phyloP scores from a whole-genome alignment of 2,329 filamentous ascomycete genomes.

The Myriosclerotinia curreyana region DNA sequence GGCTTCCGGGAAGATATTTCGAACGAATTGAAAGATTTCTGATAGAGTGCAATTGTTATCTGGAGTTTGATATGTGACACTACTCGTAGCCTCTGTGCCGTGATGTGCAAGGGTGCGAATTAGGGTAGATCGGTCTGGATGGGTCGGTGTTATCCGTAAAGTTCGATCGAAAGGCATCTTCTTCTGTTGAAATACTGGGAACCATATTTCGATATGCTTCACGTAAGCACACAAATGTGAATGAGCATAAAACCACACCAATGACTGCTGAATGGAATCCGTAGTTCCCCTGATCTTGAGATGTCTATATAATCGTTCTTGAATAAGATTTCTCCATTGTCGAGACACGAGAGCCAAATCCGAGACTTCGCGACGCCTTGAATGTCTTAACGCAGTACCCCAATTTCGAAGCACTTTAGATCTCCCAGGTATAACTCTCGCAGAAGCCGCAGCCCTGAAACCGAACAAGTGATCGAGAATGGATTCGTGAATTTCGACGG shows the following conservation, averaged over 20 bases:
- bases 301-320: constrained; percentile 70
- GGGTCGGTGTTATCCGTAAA: constrained; percentile 32
- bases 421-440: constrained; percentile 53
- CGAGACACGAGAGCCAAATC: constrained; percentile 60
- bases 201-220: constrained; percentile 74
- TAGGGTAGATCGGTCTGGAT: constrained; percentile 32
- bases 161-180: constrained; percentile 33
- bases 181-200: constrained; percentile 61
- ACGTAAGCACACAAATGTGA: constrained; percentile 61
- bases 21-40: constrained; percentile 65
- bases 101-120: constrained; percentile 41
- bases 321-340: constrained; percentile 65
- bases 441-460: constrained; percentile 61
- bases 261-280: constrained; percentile 58
- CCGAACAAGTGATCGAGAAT: constrained; percentile 71
- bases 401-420: constrained; percentile 54
- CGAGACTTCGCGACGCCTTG: constrained; percentile 63
- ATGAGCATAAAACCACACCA: constrained; percentile 57
- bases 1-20: constrained; percentile 53
- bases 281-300: constrained; percentile 72
- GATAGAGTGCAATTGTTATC: constrained; percentile 67
- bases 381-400: constrained; percentile 64
- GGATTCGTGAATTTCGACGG: constrained; percentile 68
- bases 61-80: constrained; percentile 56
- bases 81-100: constrained; percentile 43